Conservation (phyloP, 805 yeast species). For the Suhomyces sp. region DNA sequence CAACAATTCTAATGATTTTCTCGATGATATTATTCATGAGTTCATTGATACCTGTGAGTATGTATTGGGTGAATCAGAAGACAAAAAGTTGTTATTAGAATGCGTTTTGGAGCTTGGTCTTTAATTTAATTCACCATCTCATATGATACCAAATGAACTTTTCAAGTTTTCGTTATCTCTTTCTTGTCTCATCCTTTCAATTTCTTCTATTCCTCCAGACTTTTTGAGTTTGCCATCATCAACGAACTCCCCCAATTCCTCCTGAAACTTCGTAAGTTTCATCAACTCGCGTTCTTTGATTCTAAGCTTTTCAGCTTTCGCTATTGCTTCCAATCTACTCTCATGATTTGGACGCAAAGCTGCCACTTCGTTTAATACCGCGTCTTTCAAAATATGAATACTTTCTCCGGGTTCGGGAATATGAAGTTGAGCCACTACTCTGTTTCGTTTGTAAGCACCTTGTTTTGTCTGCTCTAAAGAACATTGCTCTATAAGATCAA, state of each 20-base stretch:
- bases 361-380: conserved; percentile 74
- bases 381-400: conserved; percentile 62
- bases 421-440: conserved; percentile 40
- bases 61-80: not conserved
- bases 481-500: conserved; percentile 74
- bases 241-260: conserved; percentile 83
- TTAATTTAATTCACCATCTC: conserved; percentile 1
- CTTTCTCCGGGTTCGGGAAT: conserved; percentile 64
- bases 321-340: conserved; percentile 81
- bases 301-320: conserved; percentile 78
- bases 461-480: conserved; percentile 72
- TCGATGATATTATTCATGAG: conserved; percentile 7
- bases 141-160: conserved; percentile 34
- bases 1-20: conserved; percentile 7
- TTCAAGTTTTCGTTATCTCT: conserved; percentile 73
- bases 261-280: conserved; percentile 65
- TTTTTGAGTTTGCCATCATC: conserved; percentile 71
- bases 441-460: conserved; percentile 41
- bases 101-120: conserved; percentile 5
- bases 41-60: conserved; percentile 4
- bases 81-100: not conserved
- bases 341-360: conserved; percentile 83
- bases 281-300: conserved; percentile 63
- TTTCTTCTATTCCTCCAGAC: conserved; percentile 86
- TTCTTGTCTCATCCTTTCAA: conserved; percentile 63